Conservation (phyloP, 2,329 filamentous ascomycete species). For the Pleoardoris graminearum region DNA sequence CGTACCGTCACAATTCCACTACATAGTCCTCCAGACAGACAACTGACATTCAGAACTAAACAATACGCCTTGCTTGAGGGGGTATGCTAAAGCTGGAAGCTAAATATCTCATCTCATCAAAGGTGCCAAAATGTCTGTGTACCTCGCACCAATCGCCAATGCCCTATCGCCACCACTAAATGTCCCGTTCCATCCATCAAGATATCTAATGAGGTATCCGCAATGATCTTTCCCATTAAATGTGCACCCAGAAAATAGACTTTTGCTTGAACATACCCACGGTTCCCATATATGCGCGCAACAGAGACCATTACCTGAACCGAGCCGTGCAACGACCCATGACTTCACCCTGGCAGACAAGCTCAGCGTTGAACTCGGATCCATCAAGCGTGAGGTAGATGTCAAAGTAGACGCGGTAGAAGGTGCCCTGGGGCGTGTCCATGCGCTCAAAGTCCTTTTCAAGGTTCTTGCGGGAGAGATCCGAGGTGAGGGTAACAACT, state of each 20-base stretch:
- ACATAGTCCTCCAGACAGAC: background rate
- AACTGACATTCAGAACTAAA: background rate
- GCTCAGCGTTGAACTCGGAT: slow-evolving; percentile 95
- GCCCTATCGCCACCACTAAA: background rate
- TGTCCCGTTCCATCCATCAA: background rate
- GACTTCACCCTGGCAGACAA: slow-evolving; percentile 98
- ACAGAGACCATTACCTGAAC: slow-evolving; percentile 62
- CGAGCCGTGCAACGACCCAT: slow-evolving; percentile 95
- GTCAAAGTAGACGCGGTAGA: slow-evolving; percentile 69
- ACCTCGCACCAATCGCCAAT: background rate
- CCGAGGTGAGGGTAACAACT: slow-evolving; percentile 94
- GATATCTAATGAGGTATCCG: slow-evolving; percentile 8
- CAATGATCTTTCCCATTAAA: slow-evolving; percentile 9
- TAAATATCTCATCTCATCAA: slow-evolving; percentile 7
- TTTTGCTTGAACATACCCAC: slow-evolving; percentile 9
- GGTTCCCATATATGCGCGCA: background rate
- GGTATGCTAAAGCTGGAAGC: slow-evolving; percentile 6
- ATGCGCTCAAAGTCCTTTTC: slow-evolving; percentile 99
- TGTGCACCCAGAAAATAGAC: slow-evolving; percentile 13
- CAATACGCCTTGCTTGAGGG: slow-evolving; percentile 8
- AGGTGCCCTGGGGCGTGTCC: slow-evolving; percentile 90
- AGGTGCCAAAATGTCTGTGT: background rate
- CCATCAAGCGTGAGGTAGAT: slow-evolving; percentile 88
- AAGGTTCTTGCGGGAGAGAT: slow-evolving; percentile 95
- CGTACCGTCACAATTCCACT: too few relatives aligned